A percentile compares a stretch with the other conserved stretches of the same genome.
These are phyloP conservation scores for Saccharomycopsis sp. DNA, from an alignment of 805 yeast species.

Conservation along the genomic window DNA sequence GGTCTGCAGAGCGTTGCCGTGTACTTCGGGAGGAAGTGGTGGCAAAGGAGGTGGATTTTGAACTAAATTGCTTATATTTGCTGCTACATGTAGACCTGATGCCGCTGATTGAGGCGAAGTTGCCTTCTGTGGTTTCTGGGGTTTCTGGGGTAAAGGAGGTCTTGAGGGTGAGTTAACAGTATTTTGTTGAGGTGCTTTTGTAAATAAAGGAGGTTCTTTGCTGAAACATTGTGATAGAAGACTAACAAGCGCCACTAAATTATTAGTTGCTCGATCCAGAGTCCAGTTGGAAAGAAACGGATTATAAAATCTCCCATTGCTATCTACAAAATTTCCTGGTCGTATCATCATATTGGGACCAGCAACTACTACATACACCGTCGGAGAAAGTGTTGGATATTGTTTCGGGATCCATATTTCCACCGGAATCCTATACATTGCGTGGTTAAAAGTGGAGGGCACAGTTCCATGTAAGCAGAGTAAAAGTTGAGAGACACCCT, in stretches of 20 bases:
- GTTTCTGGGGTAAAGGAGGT: slow-evolving; percentile 1
- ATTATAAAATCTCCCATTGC: slow-evolving; percentile 65
- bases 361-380: slow-evolving; percentile 57
- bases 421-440: slow-evolving; percentile 44
- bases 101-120: slow-evolving; percentile 16
- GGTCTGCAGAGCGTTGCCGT: slow-evolving; percentile 5
- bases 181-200: slow-evolving; percentile 21
- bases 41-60: slow-evolving; percentile 32
- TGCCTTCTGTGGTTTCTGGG: background rate
- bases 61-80: slow-evolving; percentile 1
- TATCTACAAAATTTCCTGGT: slow-evolving; percentile 63
- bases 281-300: slow-evolving; percentile 63
- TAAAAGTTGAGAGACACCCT: slow-evolving; percentile 54
- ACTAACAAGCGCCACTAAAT: slow-evolving; percentile 30
- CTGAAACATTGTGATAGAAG: slow-evolving; percentile 33
- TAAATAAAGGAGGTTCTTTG: slow-evolving; percentile 40
- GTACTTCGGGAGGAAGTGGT: slow-evolving; percentile 32
- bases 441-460: slow-evolving; percentile 27
- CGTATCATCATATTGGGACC: slow-evolving; percentile 37
- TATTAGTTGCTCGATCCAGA: slow-evolving; percentile 23
- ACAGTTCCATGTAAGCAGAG: slow-evolving; percentile 59
- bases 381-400: slow-evolving; percentile 66
- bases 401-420: slow-evolving; percentile 71
- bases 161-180: background rate
- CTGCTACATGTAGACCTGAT: background rate